Evolutionary conservation across 805 yeast species (phyloP).

Genomic region (Saturnispora quitensis): DNA sequence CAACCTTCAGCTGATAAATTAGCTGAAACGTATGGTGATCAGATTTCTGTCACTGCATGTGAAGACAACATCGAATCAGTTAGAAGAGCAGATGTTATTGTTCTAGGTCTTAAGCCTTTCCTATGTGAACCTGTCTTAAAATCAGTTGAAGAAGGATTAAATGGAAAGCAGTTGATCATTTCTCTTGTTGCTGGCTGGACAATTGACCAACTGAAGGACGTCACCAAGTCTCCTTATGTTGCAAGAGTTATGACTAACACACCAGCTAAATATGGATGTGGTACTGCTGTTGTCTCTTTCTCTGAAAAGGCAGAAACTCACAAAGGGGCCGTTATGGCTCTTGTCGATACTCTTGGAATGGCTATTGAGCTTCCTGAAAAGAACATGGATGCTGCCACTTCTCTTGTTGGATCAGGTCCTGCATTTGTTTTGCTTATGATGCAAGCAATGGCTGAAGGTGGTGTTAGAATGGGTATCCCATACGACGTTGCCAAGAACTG

Average conservation of each 20-base stretch:
- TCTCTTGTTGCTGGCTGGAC: conserved; percentile 93
- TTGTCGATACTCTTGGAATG: conserved; percentile 58
- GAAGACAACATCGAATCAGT: conserved; percentile 51
- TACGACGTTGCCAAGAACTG: conserved; percentile 71
- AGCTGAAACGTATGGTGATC: conserved; percentile 37
- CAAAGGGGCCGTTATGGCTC: conserved; percentile 40
- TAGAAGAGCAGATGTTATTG: conserved; percentile 52
- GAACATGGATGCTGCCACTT: conserved; percentile 94
- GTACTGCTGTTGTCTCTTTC: conserved; percentile 88
- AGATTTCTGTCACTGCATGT: conserved; percentile 44
- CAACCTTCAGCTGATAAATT: conserved; percentile 43
- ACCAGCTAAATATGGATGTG: conserved; percentile 86
- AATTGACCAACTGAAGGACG: conserved; percentile 48
- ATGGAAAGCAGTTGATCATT: conserved; percentile 36
- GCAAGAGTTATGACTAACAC: conserved; percentile 98
- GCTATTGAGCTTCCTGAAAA: conserved; percentile 71
- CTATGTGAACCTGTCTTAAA: conserved; percentile 52
- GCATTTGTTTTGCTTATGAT: conserved; percentile 85
- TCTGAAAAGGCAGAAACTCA: conserved; percentile 39
- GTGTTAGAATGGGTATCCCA: conserved; percentile 89
- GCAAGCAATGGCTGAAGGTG: conserved; percentile 92
- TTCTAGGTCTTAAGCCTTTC: conserved; percentile 87
- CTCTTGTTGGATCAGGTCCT: conserved; percentile 93
- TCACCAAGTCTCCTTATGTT: conserved; percentile 42
- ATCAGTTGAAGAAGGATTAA: conserved; percentile 38